Base-by-base conservation (phyloP, 768 basidiomycete genomes). In the Gloeostereum incarnatum region DNA sequence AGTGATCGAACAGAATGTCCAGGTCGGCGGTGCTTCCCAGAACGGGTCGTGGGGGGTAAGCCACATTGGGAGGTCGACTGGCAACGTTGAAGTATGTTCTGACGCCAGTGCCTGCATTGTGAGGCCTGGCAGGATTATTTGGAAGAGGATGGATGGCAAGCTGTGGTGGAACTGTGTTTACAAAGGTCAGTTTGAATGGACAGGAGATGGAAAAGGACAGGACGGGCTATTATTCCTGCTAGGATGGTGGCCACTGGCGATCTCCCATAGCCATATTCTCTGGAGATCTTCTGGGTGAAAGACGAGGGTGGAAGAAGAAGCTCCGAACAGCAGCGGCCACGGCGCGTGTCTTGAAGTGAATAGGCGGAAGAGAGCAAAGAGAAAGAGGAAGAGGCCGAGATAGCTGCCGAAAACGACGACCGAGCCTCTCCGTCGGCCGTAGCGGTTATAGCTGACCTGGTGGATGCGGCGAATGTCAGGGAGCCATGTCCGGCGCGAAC, bases 181-280 rank as follows among this genome's bases (percentile, higher is more conserved):
- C 10, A 16, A 13, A 34, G 33, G 35, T 14, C 31, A 38, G 33
- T 6, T 6, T 29, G 19, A 19, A 32, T 21, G 32, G 36, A 23
- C 38, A 34, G 25, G 31, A 31, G n/a, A 24, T 5, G 33, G 36
- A 43, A 26, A 25, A 32, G 38, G 38, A 24, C 33, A 59, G 16
- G 35, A 64, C 85, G 53, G 58, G 86, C 87, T 74, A 35, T 69
- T 68, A 36, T 73, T 66, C 34, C 62, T 65, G 54, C 82, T 86
- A 17, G 92, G 91, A 61, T 83, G 85, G 61, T 93, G 90, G 5
- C 91, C 92, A 47, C 85, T 84, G 29, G 78, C 71, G 40, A 96
- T 71, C 65, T 94, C 92, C 91, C 91, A 96, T 44, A 76, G 72
- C 91, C 92, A 96, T 53, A 97, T 83, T 54, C 75, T 69, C 55